These are phyloP conservation scores for Alternaria metachromatica DNA, from an alignment of 2,329 filamentous ascomycete genomes.

Conservation along the genomic window DNA sequence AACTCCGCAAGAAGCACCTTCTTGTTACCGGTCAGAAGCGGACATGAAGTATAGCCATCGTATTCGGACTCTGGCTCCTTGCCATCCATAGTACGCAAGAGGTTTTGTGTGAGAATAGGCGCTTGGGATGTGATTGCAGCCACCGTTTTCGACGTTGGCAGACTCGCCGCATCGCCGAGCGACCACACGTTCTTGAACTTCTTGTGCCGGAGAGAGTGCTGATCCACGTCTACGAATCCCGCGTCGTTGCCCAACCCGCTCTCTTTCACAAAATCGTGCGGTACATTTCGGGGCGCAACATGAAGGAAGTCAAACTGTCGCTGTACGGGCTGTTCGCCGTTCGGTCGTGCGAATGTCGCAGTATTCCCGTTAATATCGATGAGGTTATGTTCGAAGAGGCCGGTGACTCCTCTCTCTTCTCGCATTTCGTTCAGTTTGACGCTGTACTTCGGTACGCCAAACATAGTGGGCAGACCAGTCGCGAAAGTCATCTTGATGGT, in stretches of 20 bases:
- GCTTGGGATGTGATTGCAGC: constrained; percentile 49
- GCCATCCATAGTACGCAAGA: constrained; percentile 36
- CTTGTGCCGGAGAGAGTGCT: constrained; percentile 43
- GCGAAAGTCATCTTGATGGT: constrained; percentile 48
- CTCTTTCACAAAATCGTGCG: constrained; percentile 45
- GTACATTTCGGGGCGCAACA: constrained; percentile 46
- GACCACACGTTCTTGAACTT: constrained; percentile 49
- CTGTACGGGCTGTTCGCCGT: constrained; percentile 32
- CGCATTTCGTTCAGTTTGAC: constrained; percentile 44
- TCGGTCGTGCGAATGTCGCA: constrained; percentile 39
- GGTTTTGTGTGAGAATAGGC: constrained; percentile 44
- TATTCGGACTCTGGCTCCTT: constrained; percentile 35
- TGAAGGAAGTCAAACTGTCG: constrained; percentile 47
- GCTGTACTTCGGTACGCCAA: constrained; percentile 50
- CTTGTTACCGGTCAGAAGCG: constrained; percentile 57
- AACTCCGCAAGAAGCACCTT: constrained; percentile 71
- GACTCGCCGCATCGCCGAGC: constrained; percentile 44
- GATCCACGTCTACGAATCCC: constrained; percentile 48
- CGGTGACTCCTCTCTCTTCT: constrained; percentile 44
- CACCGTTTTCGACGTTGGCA: constrained; percentile 49
- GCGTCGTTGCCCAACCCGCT: constrained; percentile 42
- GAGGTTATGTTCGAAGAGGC: constrained; percentile 49
- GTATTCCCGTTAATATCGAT: constrained; percentile 46
- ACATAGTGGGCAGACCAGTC: constrained; percentile 49
- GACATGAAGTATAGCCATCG: constrained; percentile 51